Percentiles rank a stretch among this genome's conserved stretches.
Conservation (phyloP, 768 basidiomycete genomes). For the Guyanaporus albipodus region DNA sequence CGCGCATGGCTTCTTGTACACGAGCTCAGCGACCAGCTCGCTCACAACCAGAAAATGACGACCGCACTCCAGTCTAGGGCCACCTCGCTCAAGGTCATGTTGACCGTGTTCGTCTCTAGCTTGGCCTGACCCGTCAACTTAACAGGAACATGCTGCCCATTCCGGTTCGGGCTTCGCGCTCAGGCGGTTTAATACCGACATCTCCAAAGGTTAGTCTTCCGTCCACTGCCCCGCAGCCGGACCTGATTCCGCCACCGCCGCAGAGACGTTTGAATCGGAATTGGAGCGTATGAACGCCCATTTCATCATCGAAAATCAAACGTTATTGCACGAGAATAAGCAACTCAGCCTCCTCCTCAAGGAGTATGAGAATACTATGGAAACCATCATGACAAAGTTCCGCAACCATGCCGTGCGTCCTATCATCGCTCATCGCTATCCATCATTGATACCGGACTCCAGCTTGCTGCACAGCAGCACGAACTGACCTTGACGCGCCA, state of each 20-base stretch:
- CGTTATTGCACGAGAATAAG: slow-evolving; percentile 90
- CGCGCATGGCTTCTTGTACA: slow-evolving; percentile 76
- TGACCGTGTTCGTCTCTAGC: background rate
- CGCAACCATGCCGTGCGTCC: slow-evolving; percentile 79
- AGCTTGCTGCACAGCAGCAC: slow-evolving; percentile 92
- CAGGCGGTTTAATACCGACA: slow-evolving; percentile 82
- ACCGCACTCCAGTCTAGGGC: slow-evolving; percentile 65
- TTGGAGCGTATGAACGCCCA: slow-evolving; percentile 87
- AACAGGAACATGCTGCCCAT: slow-evolving; percentile 71
- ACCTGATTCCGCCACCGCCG: slow-evolving; percentile 11
- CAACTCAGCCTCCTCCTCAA: slow-evolving; percentile 85
- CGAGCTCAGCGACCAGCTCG: slow-evolving; percentile 80
- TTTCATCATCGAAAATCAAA: slow-evolving; percentile 91
- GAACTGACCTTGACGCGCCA: slow-evolving; percentile 84
- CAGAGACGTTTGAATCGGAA: slow-evolving; percentile 91
- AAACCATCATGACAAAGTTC: slow-evolving; percentile 96
- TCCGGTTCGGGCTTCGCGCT: slow-evolving; percentile 71
- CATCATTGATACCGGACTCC: slow-evolving; percentile 9
- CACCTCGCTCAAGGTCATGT: slow-evolving; percentile 70
- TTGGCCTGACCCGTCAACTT: slow-evolving; percentile 8
- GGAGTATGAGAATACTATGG: slow-evolving; percentile 93
- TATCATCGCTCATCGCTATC: background rate
- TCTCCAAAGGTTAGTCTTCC: slow-evolving; percentile 63
- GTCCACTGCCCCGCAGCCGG: slow-evolving; percentile 3
- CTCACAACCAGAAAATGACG: slow-evolving; percentile 76